Base-by-base conservation (phyloP, 2,329 filamentous ascomycete species). In the Hyphodiscus sp. region DNA sequence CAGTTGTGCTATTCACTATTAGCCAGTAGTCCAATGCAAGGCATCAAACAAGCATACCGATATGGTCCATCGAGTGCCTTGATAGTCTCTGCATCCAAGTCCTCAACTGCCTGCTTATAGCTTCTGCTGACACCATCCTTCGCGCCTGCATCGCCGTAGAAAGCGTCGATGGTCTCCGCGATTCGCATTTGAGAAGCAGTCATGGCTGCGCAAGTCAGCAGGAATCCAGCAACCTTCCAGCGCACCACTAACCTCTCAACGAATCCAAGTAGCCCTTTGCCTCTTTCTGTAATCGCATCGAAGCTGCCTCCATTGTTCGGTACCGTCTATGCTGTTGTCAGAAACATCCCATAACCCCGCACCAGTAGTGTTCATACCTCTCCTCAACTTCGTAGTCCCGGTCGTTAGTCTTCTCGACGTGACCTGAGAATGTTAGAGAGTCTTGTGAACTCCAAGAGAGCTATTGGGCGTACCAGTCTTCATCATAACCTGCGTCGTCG, bases 401-500 rank as follows among this genome's bases (percentile, higher is more conserved):
- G 75, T 99, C 94, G 71, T 92, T 96, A 23, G 94, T 99, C 76
- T 94, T 92, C 74, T 99, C 94, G 65, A 99, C 95, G 76, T 97
- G 94, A 56, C 94, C 89, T 83, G 63, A 20, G 19, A 56, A 52
- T 58, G 55, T 61, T 16, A 29, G 41, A 15, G 18, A 19, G 2
- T 9, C 16, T 49, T 45, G 30, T 18, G 29, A n/a, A 20, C 10
- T 8, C 30, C 10, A n/a, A 29, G 19, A 38, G 20, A 47, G 8
- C 13, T 16, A 29, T 13, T 15, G 19, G 41, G 66, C 78, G 60
- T 71, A 88, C 86, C 89, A 54, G 91, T 95, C 81, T 99, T 99
- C 92, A 99, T 97, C 90, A 99, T 96, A 59, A 97, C 92, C 85
- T 96, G 91, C 75, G 95, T 99, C 73, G 92, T 96, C 67, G 92